These are phyloP conservation scores for Heterobasidion occidentale DNA, from an alignment of 1,284 basidiomycete species.

Conservation along the genomic window DNA sequence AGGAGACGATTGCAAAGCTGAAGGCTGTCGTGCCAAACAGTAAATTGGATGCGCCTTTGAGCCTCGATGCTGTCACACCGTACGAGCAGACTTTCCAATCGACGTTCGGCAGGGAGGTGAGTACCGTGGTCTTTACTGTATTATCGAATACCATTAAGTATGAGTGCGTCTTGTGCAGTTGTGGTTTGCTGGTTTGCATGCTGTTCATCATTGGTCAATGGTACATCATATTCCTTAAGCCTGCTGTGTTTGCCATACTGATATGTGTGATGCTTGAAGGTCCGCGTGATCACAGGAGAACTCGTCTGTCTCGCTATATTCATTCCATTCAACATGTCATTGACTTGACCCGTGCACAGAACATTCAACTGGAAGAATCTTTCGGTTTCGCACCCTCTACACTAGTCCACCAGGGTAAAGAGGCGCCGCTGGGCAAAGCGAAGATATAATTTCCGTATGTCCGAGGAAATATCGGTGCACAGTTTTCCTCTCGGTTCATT, in stretches of 20 bases:
- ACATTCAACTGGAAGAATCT: constrained; percentile 55
- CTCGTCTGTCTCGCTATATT: constrained; percentile 36
- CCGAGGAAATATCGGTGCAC: not conserved
- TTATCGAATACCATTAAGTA: not conserved
- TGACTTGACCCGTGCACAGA: constrained; percentile 31
- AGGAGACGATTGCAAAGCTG: constrained; percentile 49
- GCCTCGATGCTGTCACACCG: constrained; percentile 73
- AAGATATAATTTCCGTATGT: constrained; percentile 24
- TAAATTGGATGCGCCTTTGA: constrained; percentile 47
- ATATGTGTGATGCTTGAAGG: constrained; percentile 26
- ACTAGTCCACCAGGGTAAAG: constrained; percentile 55
- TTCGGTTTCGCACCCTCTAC: constrained; percentile 82
- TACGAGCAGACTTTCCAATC: constrained; percentile 64
- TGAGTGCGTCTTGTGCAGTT: constrained; percentile 32
- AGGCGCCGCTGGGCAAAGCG: constrained; percentile 33
- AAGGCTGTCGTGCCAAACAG: constrained; percentile 41
- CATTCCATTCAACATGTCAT: not conserved
- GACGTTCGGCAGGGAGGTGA: constrained; percentile 76
- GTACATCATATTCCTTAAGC: constrained; percentile 28
- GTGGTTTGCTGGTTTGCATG: constrained; percentile 83
- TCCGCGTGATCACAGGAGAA: constrained; percentile 76
- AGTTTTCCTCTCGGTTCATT: not conserved
- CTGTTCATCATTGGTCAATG: constrained; percentile 84
- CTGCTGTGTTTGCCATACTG: not conserved
- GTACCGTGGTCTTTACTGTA: constrained; percentile 8